Evolutionary conservation across 768 basidiomycete genomes (phyloP).

Genomic region (Pisolithus orientalis): DNA sequence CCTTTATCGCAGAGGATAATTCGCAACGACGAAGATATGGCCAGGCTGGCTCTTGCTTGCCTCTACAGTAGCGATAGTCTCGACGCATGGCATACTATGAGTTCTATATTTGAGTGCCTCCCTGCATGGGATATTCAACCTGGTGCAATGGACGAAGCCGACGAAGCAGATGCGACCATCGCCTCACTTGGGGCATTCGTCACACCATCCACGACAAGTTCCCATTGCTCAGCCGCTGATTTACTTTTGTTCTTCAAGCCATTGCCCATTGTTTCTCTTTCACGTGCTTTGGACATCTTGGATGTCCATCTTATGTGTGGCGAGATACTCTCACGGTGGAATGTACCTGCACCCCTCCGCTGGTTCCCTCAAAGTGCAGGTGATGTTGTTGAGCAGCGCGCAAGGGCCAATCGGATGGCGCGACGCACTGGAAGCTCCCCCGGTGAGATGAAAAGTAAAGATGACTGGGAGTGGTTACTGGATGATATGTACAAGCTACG

Average conservation of each 20-base stretch:
- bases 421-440: slow-evolving; percentile 53
- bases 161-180: slow-evolving; percentile 78
- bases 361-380: slow-evolving; percentile 83
- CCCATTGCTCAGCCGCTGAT: slow-evolving; percentile 56
- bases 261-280: slow-evolving; percentile 66
- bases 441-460: slow-evolving; percentile 49
- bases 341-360: slow-evolving; percentile 71
- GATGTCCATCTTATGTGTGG: slow-evolving; percentile 94
- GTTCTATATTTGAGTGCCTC: slow-evolving; percentile 89
- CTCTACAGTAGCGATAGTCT: slow-evolving; percentile 77
- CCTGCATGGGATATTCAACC: slow-evolving; percentile 75
- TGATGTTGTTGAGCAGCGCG: slow-evolving; percentile 62
- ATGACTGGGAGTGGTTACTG: slow-evolving; percentile 84
- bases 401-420: slow-evolving; percentile 85
- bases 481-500: slow-evolving; percentile 87
- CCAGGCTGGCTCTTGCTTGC: slow-evolving; percentile 78
- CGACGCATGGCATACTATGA: slow-evolving; percentile 80
- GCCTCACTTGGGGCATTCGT: slow-evolving; percentile 76
- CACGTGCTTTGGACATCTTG: slow-evolving; percentile 80
- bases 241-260: slow-evolving; percentile 79
- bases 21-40: slow-evolving; percentile 77
- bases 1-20: slow-evolving; percentile 66
- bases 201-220: slow-evolving; percentile 58
- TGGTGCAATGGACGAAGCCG: slow-evolving; percentile 57
- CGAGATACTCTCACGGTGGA: slow-evolving; percentile 88